Base-by-base conservation (phyloP, 2,329 filamentous ascomycete species). In the Ophiobolus disseminans region DNA sequence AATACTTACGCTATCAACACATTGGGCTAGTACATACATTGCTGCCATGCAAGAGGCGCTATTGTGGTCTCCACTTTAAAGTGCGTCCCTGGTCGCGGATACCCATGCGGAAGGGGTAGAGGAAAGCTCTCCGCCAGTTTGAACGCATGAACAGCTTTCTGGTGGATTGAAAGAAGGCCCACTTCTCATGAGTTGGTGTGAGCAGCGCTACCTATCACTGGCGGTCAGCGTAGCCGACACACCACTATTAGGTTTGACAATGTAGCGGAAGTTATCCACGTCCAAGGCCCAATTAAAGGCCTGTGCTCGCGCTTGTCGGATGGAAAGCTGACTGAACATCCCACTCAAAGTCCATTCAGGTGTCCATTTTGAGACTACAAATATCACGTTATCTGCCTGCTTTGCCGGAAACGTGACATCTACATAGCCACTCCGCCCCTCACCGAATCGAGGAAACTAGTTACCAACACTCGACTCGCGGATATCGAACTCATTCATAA, bases 351-450 rank as follows among this genome's bases (percentile, higher is more conserved):
- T 19, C 11, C 40, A 23, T n/a, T 34, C 28, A 7, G 32, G 25
- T 38, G 19, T 14, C 6, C 19, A 21, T 32, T 19, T 26, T 26
- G 23, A 31, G 5, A 40, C 19, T n/a, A 22, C 23, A 23, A 4
- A 17, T n/a, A 50, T 35, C 40, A 45, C 30, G 22, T 40, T 44
- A 30, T 26, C 26, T 21, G 22, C 35, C 16, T 16, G 8, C 36
- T 21, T 21, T 30, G 19, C 22, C 25, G 17, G 30, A 34, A 45
- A 50, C 40, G 46, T 35, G 40, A 40, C 23, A 14, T 22, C 31
- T 28, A 25, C 32, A 38, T 41, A 37, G 40, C 21, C 22, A 31
- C 28, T 30, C 25, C 30, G 30, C 35, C 47, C 40, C 47, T 45
- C 39, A 19, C 32, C 40, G 11, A 32, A n/a, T n/a, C n/a, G 32